Base-by-base conservation (phyloP, 371 early-diverging fungal genomes). In the Rhizoclosmatium hyalinum region DNA sequence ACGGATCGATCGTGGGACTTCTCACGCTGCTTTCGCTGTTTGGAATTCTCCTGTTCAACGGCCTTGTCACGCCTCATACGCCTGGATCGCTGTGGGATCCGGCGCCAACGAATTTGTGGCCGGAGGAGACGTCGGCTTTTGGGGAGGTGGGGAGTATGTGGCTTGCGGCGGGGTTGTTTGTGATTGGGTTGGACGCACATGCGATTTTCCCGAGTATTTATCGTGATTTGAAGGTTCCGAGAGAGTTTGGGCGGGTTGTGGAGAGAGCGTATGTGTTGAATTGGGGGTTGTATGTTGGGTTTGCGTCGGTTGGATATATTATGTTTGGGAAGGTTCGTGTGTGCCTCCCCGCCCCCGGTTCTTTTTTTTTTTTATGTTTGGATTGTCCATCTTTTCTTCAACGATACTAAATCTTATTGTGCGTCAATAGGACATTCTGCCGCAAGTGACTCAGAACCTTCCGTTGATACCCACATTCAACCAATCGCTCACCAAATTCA, bases 401-500 rank as follows among this genome's bases (percentile, higher is more conserved):
- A 24, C 61, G 61, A 10, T 64, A 12, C 12, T 12, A 43, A 39
- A 17, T 41, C 3, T 41, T 45, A 3, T 24, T 42, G 4, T 0
- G 24, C 64, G 14, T 17, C 12, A 57, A 45, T 50, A 73, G 71
- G 60, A 54, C 61, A 55, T 77, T 53, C 24, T 77, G 24, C 77
- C 77, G 5, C 65, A 90, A 89, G 90, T 93, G 70, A 92, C 92
- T 19, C 90, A 87, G 82, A 92, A 92, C 74, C 72, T 94, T 32
- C 85, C 91, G 2, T 14, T 68, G 12, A 83, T 89, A n/a, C 87
- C 89, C 0, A 81, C 82, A n/a, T 92, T 89, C 75, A 85, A 83
- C 63, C 81, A 80, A 62, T 50, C 82, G 1, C 75, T 92, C 14
- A 92, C 88, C 58, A 74, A 83, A 32, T 62, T 90, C 3, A 88